Evolutionary conservation across 139 green algal species (phyloP).

Genomic region (Choricystis sp.): DNA sequence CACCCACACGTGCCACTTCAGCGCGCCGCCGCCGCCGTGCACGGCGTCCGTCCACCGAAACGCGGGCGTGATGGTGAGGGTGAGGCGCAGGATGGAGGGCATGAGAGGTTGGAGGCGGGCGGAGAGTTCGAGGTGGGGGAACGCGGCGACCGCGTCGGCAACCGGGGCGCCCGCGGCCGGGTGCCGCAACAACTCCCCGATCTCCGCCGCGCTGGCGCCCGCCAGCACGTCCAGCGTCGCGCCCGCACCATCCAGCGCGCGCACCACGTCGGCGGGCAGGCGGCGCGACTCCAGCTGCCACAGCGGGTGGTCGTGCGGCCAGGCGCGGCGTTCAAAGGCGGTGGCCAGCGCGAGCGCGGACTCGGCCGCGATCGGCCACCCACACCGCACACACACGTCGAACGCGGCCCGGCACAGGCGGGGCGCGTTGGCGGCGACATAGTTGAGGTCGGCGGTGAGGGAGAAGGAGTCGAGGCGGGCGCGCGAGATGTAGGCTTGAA

Average conservation of each 20-base stretch:
- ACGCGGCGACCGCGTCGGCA: constrained; percentile 33
- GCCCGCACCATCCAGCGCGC: constrained; percentile 70
- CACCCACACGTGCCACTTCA: constrained; percentile 74
- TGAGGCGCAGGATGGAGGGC: constrained; percentile 73
- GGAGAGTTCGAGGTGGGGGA: constrained; percentile 62
- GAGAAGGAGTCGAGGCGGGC: constrained; percentile 70
- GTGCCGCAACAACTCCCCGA: constrained; percentile 64
- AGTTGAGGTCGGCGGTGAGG: constrained; percentile 85
- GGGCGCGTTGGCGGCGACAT: constrained; percentile 68
- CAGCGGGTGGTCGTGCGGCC: constrained; percentile 75
- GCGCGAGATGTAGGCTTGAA: constrained; percentile 71
- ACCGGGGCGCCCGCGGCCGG: constrained; percentile 43
- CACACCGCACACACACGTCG: constrained; percentile 70
- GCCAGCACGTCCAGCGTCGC: constrained; percentile 53
- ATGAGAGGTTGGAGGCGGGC: constrained; percentile 86
- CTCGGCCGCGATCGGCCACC: constrained; percentile 48
- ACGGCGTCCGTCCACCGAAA: constrained; percentile 63
- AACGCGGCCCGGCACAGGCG: constrained; percentile 84
- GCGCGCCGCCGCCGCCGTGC: constrained; percentile 45
- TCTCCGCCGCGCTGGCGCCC: constrained; percentile 69
- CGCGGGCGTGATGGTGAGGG: constrained; percentile 46
- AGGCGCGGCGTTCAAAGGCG: constrained; percentile 71
- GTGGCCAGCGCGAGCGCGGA: constrained; percentile 45
- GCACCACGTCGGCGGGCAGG: constrained; percentile 54
- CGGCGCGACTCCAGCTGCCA: constrained; percentile 58